Evolutionary conservation across 495 filamentous ascomycete genomes (phyloP).

Genomic region (Physcia stellaris): DNA sequence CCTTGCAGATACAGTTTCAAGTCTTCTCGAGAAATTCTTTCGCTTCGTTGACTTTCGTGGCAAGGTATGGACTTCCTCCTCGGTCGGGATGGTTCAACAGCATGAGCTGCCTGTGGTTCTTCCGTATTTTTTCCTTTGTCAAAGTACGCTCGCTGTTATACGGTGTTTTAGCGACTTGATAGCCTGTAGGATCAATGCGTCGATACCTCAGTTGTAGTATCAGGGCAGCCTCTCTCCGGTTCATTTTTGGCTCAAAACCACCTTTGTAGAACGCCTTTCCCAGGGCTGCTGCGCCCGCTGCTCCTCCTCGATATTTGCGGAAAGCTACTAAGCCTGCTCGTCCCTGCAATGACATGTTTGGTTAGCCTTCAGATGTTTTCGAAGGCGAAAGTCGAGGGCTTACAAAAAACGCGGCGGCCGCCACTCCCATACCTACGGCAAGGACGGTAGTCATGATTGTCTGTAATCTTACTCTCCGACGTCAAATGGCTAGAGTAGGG

Average conservation of each 20-base stretch:
- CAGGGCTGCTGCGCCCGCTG: conserved; percentile 44
- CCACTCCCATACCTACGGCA: conserved; percentile 66
- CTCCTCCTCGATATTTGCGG: conserved; percentile 63
- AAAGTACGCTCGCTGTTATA: conserved; percentile 59
- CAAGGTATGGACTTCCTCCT: conserved; percentile 89
- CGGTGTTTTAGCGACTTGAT: background rate
- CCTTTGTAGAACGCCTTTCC: conserved; percentile 94
- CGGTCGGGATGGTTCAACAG: conserved; percentile 95
- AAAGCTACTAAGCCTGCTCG: conserved; percentile 82
- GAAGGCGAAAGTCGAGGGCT: too few relatives aligned
- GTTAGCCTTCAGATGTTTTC: too few relatives aligned
- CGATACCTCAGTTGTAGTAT: conserved; percentile 78
- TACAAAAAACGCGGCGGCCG: conserved; percentile 65
- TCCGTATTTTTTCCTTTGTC: conserved; percentile 84
- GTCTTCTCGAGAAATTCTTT: conserved; percentile 91
- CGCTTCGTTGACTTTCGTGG: conserved; percentile 95
- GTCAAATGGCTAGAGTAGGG: too few relatives aligned
- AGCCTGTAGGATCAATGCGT: background rate
- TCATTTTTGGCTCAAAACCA: conserved; percentile 93
- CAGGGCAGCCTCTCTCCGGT: conserved; percentile 72
- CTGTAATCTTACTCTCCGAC: too few relatives aligned
- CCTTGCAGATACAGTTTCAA: too few relatives aligned
- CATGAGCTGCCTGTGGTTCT: conserved; percentile 94
- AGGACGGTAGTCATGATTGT: conserved; percentile 59
- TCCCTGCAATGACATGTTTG: conserved; percentile 48